Percentiles rank a stretch among this genome's conserved stretches.
These are phyloP conservation scores for Phytophthora sp. DNA, from an alignment of 352 stramenopile genomes.

Conservation along the genomic window DNA sequence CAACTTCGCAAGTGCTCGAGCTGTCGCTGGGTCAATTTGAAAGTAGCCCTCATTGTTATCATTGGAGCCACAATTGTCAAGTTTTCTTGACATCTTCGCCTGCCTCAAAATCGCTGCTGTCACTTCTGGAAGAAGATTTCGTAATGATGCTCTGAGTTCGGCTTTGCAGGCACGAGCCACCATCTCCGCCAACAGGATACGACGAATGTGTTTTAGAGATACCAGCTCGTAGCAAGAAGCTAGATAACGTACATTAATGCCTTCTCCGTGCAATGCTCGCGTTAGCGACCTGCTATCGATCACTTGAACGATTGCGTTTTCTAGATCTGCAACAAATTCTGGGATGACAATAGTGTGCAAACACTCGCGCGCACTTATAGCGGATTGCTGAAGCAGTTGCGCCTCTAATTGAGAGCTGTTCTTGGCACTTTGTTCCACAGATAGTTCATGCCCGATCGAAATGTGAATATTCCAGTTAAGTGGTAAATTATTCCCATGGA, in stretches of 20 bases:
- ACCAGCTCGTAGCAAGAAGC: conserved; percentile 60
- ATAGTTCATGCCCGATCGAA: not conserved
- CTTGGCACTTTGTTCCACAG: not conserved
- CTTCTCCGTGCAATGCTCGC: conserved; percentile 47
- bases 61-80: conserved; percentile 4
- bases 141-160: conserved; percentile 47
- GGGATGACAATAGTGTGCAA: conserved; percentile 51
- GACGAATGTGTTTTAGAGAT: conserved; percentile 49
- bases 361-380: conserved; percentile 44
- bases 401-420: conserved; percentile 31
- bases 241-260: conserved; percentile 67
- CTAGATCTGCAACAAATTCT: conserved; percentile 50
- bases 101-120: conserved; percentile 30
- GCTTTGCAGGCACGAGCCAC: conserved; percentile 65
- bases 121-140: conserved; percentile 36
- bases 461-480: conserved; percentile 45
- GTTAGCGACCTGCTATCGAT: conserved; percentile 54
- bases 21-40: conserved; percentile 14
- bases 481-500: conserved; percentile 43
- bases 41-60: conserved; percentile 4
- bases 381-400: conserved; percentile 45
- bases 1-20: conserved; percentile 23
- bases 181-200: conserved; percentile 62
- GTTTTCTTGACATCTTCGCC: conserved; percentile 5
- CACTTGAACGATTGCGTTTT: conserved; percentile 35